These are phyloP conservation scores for Colletotrichum salicis DNA, from an alignment of 2,329 filamentous ascomycete genomes.

Conservation along the genomic window DNA sequence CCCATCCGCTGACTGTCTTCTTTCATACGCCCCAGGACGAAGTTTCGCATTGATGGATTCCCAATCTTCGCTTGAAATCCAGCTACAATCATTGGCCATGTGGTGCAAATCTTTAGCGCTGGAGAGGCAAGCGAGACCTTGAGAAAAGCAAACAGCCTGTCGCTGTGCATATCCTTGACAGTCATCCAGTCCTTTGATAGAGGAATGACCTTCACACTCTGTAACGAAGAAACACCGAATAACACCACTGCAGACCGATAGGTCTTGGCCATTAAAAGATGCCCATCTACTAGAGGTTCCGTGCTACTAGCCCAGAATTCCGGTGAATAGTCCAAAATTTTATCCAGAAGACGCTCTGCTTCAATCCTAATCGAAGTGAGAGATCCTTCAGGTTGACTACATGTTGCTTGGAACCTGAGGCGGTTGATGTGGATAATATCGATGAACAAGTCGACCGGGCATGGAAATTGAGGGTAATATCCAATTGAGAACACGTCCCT, in stretches of 20 bases:
- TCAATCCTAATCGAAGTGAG: background rate
- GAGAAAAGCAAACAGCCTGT: slow-evolving; percentile 37
- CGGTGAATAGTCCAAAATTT: slow-evolving; percentile 44
- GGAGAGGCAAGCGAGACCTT: background rate
- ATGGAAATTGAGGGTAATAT: slow-evolving; percentile 43
- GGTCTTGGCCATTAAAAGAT: slow-evolving; percentile 38
- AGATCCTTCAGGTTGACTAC: slow-evolving; percentile 27
- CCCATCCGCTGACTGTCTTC: background rate
- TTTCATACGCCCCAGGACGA: background rate
- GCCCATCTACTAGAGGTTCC: background rate
- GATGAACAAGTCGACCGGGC: slow-evolving; percentile 44
- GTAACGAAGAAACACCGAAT: slow-evolving; percentile 50
- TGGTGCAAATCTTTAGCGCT: background rate
- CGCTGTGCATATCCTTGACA: slow-evolving; percentile 24
- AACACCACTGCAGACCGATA: slow-evolving; percentile 46
- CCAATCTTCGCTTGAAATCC: slow-evolving; percentile 15
- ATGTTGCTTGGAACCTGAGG: slow-evolving; percentile 43
- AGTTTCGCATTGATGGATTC: background rate
- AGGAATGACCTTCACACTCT: slow-evolving; percentile 44
- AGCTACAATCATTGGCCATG: slow-evolving; percentile 19
- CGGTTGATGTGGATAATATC: slow-evolving; percentile 49
- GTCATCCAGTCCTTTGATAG: slow-evolving; percentile 25
- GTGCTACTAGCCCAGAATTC: slow-evolving; percentile 43
- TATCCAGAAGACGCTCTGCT: slow-evolving; percentile 5
- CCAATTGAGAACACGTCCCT: slow-evolving; percentile 40